Evolutionary conservation across 2,329 filamentous ascomycete genomes (phyloP).

Genomic region (Pyrenophora teres): DNA sequence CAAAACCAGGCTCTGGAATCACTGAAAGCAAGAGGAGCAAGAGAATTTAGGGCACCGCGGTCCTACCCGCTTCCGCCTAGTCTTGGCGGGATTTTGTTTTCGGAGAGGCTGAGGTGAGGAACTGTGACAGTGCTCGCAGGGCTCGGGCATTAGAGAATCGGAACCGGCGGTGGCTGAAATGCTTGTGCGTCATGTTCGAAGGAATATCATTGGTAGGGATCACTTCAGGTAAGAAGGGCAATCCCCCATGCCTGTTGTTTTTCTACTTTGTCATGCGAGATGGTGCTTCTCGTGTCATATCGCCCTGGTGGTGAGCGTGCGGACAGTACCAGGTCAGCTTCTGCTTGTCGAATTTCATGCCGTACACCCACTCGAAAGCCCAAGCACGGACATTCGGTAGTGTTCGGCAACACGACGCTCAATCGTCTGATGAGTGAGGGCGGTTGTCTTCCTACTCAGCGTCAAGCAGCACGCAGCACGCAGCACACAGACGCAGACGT

Average conservation of each 20-base stretch:
- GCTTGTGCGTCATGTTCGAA: constrained; percentile 46
- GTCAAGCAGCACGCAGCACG: constrained; percentile 16
- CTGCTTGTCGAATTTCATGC: constrained; percentile 34
- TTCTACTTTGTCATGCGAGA: constrained; percentile 35
- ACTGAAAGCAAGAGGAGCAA: constrained; percentile 40
- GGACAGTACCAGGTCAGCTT: constrained; percentile 30
- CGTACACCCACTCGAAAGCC: constrained; percentile 36
- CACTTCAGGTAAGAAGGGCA: constrained; percentile 30
- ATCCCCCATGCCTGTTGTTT: constrained; percentile 37
- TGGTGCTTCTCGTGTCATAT: constrained; percentile 40
- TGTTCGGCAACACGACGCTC: constrained; percentile 29
- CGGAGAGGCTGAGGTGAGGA: constrained; percentile 45
- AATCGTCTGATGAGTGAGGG: constrained; percentile 20
- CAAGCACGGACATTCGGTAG: constrained; percentile 39
- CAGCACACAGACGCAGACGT: constrained; percentile 16
- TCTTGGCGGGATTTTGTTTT: constrained; percentile 47
- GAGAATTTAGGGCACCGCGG: constrained; percentile 46
- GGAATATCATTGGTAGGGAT: constrained; percentile 38
- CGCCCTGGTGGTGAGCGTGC: constrained; percentile 33
- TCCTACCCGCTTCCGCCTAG: constrained; percentile 43
- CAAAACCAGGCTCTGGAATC: constrained; percentile 35
- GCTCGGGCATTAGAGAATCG: constrained; percentile 45
- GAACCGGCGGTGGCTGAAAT: constrained; percentile 47
- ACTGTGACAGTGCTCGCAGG: constrained; percentile 45
- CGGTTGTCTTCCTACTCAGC: constrained; percentile 32